These are phyloP conservation scores for Phanerodontia chrysosporium DNA, from an alignment of 768 basidiomycete species.

Conservation along the genomic window DNA sequence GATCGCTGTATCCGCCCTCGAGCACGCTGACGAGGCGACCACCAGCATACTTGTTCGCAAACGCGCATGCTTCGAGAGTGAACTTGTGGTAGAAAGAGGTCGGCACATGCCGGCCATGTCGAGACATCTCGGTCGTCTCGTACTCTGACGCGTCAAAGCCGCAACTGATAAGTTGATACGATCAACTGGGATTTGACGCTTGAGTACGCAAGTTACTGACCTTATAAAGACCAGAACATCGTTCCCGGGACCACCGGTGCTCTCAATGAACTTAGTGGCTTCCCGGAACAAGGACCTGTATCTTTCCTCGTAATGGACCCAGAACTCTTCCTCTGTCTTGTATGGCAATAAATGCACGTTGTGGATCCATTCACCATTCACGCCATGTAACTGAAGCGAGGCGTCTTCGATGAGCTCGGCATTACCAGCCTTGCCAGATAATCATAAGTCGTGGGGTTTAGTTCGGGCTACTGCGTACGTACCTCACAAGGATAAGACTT, in stretches of 20 bases:
- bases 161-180: constrained; percentile 47
- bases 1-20: constrained; percentile 93
- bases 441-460: background rate
- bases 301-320: constrained; percentile 61
- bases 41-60: constrained; percentile 60
- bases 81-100: constrained; percentile 82
- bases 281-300: constrained; percentile 58
- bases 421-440: constrained; percentile 66
- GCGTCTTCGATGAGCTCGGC: constrained; percentile 76
- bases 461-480: constrained; percentile 5
- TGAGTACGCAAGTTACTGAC: constrained; percentile 31
- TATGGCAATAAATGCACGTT: constrained; percentile 82
- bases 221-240: constrained; percentile 85
- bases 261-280: constrained; percentile 67
- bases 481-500: constrained; percentile 92
- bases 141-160: constrained; percentile 95
- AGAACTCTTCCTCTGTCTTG: constrained; percentile 68
- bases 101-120: constrained; percentile 86
- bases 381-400: constrained; percentile 68
- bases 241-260: constrained; percentile 57
- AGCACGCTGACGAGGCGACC: constrained; percentile 83
- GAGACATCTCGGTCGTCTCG: constrained; percentile 85
- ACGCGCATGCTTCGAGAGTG: constrained; percentile 58
- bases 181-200: background rate
- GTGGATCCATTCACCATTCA: constrained; percentile 84